Conservation (phyloP, 176 grass and related monocot species). For the Tuctoria greenei region DNA sequence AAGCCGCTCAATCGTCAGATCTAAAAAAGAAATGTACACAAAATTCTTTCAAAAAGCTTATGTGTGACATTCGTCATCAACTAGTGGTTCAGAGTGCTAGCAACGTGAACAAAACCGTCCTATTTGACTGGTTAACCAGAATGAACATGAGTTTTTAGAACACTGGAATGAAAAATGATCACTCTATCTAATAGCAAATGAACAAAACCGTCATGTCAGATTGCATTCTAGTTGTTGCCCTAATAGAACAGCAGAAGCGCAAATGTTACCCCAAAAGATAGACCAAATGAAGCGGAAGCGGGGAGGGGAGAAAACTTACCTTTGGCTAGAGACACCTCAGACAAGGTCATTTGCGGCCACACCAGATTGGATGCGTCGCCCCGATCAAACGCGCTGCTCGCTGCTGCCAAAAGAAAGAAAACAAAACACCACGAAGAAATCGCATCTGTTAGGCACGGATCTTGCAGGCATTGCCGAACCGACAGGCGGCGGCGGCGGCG, state of each 20-base stretch:
- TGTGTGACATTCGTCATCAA: neutral
- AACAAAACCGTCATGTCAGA: no score
- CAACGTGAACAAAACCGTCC: neutral
- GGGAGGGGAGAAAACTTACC: no score
- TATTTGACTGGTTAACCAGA: neutral
- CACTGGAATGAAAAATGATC: neutral
- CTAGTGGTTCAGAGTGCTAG: neutral
- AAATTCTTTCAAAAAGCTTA: conserved; percentile 7
- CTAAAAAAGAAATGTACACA: conserved; percentile 20
- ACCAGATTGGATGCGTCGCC: conserved; percentile 33
- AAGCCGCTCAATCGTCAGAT: conserved; percentile 46
- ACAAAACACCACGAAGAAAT: neutral
- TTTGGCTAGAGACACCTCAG: no score
- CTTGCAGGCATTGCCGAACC: conserved; percentile 27
- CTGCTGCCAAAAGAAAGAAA: conserved; percentile 30
- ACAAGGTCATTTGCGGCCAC: conserved; percentile 18
- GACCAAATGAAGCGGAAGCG: neutral
- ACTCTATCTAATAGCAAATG: conserved; percentile 7
- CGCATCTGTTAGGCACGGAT: conserved; percentile 18
- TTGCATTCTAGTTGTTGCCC: no score
- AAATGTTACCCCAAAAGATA: no score
- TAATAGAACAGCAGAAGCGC: neutral
- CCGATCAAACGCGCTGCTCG: conserved; percentile 43
- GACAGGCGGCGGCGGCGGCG: neutral
- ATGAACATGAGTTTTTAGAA: neutral